Conservation (phyloP, 2,329 filamentous ascomycete species). For the Claviceps sp. region DNA sequence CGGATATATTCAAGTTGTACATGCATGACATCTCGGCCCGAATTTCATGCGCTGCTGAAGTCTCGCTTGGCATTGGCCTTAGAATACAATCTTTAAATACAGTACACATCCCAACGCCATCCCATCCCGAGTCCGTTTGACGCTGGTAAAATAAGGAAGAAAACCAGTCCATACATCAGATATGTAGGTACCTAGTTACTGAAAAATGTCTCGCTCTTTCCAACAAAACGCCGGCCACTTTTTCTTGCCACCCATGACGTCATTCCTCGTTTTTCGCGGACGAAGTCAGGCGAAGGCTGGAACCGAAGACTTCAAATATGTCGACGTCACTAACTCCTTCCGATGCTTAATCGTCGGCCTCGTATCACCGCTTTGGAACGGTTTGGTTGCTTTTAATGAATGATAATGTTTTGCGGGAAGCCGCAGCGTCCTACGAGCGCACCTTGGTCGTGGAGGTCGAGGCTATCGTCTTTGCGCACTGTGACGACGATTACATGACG, state of each 20-base stretch:
- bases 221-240: not conserved
- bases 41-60: not conserved
- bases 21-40: not conserved
- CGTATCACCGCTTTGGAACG: not conserved
- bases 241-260: not conserved
- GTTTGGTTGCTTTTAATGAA: not conserved
- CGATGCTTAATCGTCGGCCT: not conserved
- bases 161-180: not conserved
- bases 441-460: not conserved
- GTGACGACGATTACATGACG: constrained; percentile 12
- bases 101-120: not conserved
- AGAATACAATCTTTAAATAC: not conserved
- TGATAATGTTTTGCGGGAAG: not conserved
- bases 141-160: not conserved
- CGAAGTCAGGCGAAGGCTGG: not conserved
- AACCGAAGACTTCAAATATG: too few species aligned
- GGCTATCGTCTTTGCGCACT: too few species aligned
- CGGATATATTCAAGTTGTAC: too few species aligned
- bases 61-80: not conserved
- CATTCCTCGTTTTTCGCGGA: not conserved
- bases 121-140: not conserved
- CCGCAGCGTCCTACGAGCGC: not conserved
- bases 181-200: too few species aligned
- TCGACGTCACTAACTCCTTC: not conserved
- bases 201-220: not conserved